phyloP scores from a whole-genome alignment of 225 moss, liverwort and hornwort species.

The Pseudoscleropodium purum region DNA sequence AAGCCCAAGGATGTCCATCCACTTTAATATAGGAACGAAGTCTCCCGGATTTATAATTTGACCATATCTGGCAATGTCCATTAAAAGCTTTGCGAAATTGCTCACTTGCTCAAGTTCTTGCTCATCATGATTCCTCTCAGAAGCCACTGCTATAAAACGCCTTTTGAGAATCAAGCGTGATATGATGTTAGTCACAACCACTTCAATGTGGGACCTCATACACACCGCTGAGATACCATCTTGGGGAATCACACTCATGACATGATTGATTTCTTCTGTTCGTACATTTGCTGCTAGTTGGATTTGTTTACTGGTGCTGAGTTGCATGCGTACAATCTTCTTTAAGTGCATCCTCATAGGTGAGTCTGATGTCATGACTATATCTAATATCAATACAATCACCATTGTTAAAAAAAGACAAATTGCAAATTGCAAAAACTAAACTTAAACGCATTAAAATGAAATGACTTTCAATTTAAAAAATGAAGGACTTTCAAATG shows the following conservation, averaged over 20 bases:
- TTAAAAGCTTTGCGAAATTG: background rate
- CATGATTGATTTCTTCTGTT: background rate
- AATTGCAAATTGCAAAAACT: background rate
- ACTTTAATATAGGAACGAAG: background rate
- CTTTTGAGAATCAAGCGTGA: background rate
- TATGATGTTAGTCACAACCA: background rate
- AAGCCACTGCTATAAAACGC: background rate
- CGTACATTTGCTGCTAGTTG: background rate
- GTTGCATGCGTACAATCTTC: background rate
- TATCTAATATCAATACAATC: fast-evolving
- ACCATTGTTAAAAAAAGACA: background rate
- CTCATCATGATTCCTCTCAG: background rate
- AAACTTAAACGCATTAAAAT: background rate
- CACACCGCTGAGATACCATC: background rate
- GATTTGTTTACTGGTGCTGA: background rate
- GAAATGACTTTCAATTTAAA: background rate
- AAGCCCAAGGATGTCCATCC: background rate
- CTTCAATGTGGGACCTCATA: background rate
- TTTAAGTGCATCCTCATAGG: background rate
- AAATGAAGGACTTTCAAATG: background rate
- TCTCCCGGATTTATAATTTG: background rate
- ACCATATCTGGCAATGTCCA: fast-evolving
- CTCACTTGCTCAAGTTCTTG: background rate
- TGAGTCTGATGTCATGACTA: background rate
- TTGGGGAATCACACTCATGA: background rate